Evolutionary conservation across 495 filamentous ascomycete genomes (phyloP), one percentile per base, ranked within the genome.

Genomic region (Coniosporium apollinis): DNA sequence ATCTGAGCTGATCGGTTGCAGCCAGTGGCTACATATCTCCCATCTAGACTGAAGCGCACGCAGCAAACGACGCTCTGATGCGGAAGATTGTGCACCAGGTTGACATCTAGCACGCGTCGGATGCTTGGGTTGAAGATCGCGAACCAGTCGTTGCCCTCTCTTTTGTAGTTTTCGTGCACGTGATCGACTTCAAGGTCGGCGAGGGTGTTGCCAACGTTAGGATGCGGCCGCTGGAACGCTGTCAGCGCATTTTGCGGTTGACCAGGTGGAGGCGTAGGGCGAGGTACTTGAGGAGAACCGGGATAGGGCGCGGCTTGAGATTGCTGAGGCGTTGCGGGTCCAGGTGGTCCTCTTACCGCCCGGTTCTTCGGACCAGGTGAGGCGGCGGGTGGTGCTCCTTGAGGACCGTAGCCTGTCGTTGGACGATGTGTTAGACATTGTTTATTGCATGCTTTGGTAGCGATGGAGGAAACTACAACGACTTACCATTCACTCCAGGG

Each of bases 281-380:
- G 82, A 25, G 76, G 72, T 31, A 89, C 74, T 48, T 85, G 79
- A 24, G 86, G 86, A n/a, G 91, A 93, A 19, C 82, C 84, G 6
- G 82, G 75, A 56, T 94, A 94, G 22, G 82, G 75, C 17, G 81
- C 69, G 34, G 74, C 72, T 33, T 80, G 79, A 46, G 72, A 76
- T 54, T 94, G 84, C 55, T 94, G 85, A 9, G 87, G 89, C 33
- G 89, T 96, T 16, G 82, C 76, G 18, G 85, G 82, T 30, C 74
- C 83, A 20, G 77, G 73, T 37, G 60, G 59, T 52, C 72, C 51
- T 44, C 75, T 48, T 9, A 48, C 40, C 68, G 66, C 36, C 61
- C 64, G 44, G 13, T 47, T 42, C 41, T 79, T 83, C 25, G 82
- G 81, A 1, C 85, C 87, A 10, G 89, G 89, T 28, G 85, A 93